Evolutionary conservation across 2,329 filamentous ascomycete genomes (phyloP).

Genomic region (Penicillium sp.): DNA sequence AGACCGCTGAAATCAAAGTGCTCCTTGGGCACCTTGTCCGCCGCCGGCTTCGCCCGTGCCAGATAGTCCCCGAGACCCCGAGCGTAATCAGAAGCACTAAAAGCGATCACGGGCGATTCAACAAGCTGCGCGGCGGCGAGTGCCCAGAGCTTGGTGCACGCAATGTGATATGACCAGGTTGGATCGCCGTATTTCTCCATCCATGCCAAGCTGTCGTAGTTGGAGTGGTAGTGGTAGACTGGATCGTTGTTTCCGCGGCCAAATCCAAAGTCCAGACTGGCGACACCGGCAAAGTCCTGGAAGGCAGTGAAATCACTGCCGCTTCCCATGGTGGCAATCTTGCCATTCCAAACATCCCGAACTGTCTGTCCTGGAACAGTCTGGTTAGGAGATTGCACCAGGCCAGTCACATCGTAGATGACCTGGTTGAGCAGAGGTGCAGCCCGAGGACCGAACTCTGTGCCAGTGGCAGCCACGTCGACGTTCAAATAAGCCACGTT

Average conservation of each 20-base stretch:
- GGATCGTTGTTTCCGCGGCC: constrained; percentile 42
- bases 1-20: constrained; percentile 47
- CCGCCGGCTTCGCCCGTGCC: constrained; percentile 29
- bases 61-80: constrained; percentile 51
- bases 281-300: constrained; percentile 68
- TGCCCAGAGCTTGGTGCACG: constrained; percentile 65
- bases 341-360: constrained; percentile 63
- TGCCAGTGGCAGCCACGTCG: constrained; percentile 69
- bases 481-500: constrained; percentile 84
- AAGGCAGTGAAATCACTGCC: constrained; percentile 75
- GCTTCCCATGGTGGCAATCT: constrained; percentile 65
- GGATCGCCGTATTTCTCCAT: constrained; percentile 75
- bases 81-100: constrained; percentile 66
- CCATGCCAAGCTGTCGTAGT: constrained; percentile 83
- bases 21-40: constrained; percentile 21
- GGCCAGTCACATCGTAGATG: constrained; percentile 63
- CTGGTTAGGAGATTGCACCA: constrained; percentile 72
- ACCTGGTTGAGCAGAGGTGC: constrained; percentile 74
- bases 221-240: constrained; percentile 74
- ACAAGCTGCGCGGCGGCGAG: constrained; percentile 61
- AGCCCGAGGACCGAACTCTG: constrained; percentile 62
- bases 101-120: constrained; percentile 61
- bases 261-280: constrained; percentile 65
- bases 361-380: constrained; percentile 68
- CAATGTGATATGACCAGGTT: constrained; percentile 58